Base-by-base conservation (phyloP, 106 monocot species). In the Acorus calamus region DNA sequence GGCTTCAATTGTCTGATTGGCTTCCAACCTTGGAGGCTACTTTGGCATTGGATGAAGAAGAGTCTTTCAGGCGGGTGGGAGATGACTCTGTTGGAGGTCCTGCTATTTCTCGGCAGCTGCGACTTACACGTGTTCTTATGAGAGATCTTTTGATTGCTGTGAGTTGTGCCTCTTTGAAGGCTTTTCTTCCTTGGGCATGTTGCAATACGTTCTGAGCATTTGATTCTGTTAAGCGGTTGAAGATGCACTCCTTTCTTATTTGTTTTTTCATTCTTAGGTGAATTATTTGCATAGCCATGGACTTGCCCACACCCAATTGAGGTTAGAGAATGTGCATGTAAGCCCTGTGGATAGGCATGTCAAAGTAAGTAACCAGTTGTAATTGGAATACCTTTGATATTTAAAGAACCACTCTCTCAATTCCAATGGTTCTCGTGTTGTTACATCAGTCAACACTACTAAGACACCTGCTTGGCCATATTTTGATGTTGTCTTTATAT, bases 121-220 rank as follows among this genome's bases (percentile, higher is more conserved):
- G 96, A 44, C 65, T 98, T 14, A 91, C 78, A 10, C 77, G 91
- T 59, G 87, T 98, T 65, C 63, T 98, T 45, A 91, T 98, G 96
- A 82, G 96, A 72, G 96, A 98, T 80, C 87, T 98, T 61, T 70
- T 98, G 69, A 98, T 98, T 83, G 96, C 87, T 74, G 96, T 98
- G 81, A 77, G 81, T 59, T 28, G 28, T 28, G 28, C 28, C 28
- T 28, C 28, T 28, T 28, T 28, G 28, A 28, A 28, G 28, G 0
- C 28, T 28, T 28, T 28, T 28, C 28, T 28, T 28, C 28, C 28
- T 28, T 28, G 28, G 28, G 28, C 28, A 28, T 28, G 28, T 28
- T 28, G 28, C 28, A 6, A 7, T 65, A 51, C 41, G 50, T 61
- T 3, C 45, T 46, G 10, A n/a, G 44, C 5, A 9, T 46, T 8